Evolutionary conservation across 2,329 filamentous ascomycete genomes (phyloP), one percentile per base, ranked within the genome.

Genomic region (Fusarium equiseti): DNA sequence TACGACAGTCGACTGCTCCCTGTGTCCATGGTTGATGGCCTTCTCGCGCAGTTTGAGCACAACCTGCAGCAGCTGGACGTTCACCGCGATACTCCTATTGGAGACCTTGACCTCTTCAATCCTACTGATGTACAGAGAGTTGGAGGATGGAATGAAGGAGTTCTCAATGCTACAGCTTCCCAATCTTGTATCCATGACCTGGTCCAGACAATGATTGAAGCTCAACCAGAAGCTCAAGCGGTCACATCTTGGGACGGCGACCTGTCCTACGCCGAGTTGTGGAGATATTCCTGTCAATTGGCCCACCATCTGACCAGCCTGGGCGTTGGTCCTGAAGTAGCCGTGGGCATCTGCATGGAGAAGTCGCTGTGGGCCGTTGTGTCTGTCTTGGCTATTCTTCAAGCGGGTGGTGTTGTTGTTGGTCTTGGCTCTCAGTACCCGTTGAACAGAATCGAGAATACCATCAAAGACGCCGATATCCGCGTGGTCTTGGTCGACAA

Each of bases 231-330:
- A 5, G 10, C 11, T 29, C 27, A 29, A 29, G 27, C 27, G 10
- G 42, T 55, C 42, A 8, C 52, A 9, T 54, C 52, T 8, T 46
- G 52, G 52, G 42, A 55, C 20, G 42, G 42, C 22, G 52, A 55
- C 3, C 52, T 55, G 5, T 55, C 52, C 2, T 55, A 55, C 22
- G 42, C 29, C 16, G 42, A 46, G 20, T 40, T 55, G 45, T 22
- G 45, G 20, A 16, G 7, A 6, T 18, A 55, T 7, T 40, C 29
- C 6, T 6, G 16, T 20, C 22, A 16, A 12, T 3, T 55, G 11
- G 48, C 52, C 31, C 52, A 55, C 18, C 40, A 55, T 55, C 52
- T 55, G 15, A 44, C 52, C 6, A 55, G 20, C 27, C 40, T 55
- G 2, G 52, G 46, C 5, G n/a, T 49, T 16, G 46, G 46, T 7